Percentiles rank a stretch among this genome's conserved stretches.
phyloP scores from a whole-genome alignment of 371 early-diverging fungal species.

The Mortierella sp. region DNA sequence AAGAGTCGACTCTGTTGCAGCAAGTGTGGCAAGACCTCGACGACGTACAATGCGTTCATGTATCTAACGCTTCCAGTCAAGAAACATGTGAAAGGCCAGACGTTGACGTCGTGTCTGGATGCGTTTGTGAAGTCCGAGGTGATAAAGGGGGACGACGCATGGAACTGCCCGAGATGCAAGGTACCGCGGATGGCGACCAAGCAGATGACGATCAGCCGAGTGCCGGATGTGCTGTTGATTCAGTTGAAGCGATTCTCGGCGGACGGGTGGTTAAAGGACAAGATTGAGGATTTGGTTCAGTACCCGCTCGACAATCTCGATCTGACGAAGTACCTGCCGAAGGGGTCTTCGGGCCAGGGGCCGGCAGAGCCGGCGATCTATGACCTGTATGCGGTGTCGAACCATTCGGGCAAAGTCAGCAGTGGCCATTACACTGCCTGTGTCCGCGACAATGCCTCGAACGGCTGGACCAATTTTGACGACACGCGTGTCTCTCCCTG shows the following conservation, averaged over 20 bases:
- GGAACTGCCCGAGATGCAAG: conserved; percentile 93
- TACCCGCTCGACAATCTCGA: conserved; percentile 80
- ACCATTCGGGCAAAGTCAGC: conserved; percentile 92
- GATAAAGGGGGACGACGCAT: conserved; percentile 91
- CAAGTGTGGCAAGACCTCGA: conserved; percentile 88
- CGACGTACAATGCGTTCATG: conserved; percentile 94
- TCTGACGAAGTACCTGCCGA: conserved; percentile 52
- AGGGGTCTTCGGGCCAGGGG: conserved; percentile 34
- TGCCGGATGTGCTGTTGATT: conserved; percentile 91
- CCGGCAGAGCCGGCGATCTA: conserved; percentile 63
- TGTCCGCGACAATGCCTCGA: conserved; percentile 81
- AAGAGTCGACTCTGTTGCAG: conserved; percentile 85
- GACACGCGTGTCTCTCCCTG: conserved; percentile 87
- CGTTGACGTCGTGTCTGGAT: conserved; percentile 86
- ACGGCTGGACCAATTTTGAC: conserved; percentile 94
- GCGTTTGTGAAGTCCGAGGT: conserved; percentile 88
- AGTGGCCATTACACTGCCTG: conserved; percentile 97
- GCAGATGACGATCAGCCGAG: conserved; percentile 77
- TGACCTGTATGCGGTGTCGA: conserved; percentile 95
- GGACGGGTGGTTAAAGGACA: conserved; percentile 93
- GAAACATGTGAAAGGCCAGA: conserved; percentile 57
- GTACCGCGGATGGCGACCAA: conserved; percentile 81
- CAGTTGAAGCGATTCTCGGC: conserved; percentile 96
- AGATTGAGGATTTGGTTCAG: conserved; percentile 89
- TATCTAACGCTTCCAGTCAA: conserved; percentile 91